Evolutionary conservation across 768 basidiomycete species (phyloP), one percentile per base, ranked within the genome.

Genomic region (Boletus tomentosulus): DNA sequence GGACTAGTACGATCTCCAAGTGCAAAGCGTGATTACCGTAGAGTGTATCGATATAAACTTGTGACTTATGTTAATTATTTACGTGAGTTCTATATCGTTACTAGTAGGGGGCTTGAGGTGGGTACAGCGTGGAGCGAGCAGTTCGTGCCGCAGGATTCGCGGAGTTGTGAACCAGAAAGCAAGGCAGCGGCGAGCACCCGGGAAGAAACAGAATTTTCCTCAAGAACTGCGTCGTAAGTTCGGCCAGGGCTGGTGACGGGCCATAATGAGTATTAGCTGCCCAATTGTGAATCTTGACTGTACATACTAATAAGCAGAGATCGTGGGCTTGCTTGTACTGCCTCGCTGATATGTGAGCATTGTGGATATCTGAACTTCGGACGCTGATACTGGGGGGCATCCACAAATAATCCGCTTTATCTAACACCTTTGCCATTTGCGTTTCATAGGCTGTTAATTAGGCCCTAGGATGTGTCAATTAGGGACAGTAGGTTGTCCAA

Each of bases 381-480:
- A 34, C 25, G 15, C 31, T 57, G 58, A 56, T 66, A 46, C 54
- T 46, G 58, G 60, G 59, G 56, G 54, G 19, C 43, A 49, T 61
- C 53, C 57, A 59, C 56, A 51, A 61, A 54, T 55, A 53, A 51
- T 44, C 37, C 46, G 59, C 65, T 53, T 56, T 53, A 55, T 60
- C 65, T 59, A 45, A 55, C 66, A 53, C 46, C 41, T 56, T 55
- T 63, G 46, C 67, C 46, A 48, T 70, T 61, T 66, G 61, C 46
- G 57, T 67, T 59, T 65, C 63, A 61, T 69, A 56, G 67, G 50
- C 42, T 58, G 57, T 66, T 62, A 72, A 67, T 72, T 64, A 45
- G 54, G 55, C 22, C 57, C 57, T 48, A 52, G 54, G 54, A 56
- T 62, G 57, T 61, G 56, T 71, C 61, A 57, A 66, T 61, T 63